Conservation (phyloP, 106 monocot species). For the Dendrobium catenatum region DNA sequence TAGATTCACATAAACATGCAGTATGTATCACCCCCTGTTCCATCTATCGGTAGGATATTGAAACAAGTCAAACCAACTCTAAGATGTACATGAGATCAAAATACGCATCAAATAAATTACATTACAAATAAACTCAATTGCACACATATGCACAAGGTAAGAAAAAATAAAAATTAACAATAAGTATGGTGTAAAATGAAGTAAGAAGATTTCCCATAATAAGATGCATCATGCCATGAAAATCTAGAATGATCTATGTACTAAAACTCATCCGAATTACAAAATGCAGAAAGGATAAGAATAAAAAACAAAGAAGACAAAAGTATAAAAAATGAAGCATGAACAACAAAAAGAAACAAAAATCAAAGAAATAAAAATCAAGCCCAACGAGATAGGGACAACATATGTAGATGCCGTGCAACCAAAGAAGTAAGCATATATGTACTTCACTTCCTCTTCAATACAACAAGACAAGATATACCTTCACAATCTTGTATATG, state of each 20-base stretch:
- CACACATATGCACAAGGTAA: neutral
- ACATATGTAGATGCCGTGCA: neutral
- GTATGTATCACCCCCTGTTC: neutral
- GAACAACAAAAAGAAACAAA: neutral
- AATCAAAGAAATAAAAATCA: neutral
- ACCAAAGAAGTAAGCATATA: neutral
- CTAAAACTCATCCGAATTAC: neutral
- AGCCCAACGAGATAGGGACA: neutral
- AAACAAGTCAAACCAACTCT: neutral
- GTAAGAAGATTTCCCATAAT: neutral
- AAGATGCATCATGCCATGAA: neutral
- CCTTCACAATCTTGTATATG: conserved; percentile 98
- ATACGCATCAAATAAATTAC: neutral
- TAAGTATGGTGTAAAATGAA: neutral
- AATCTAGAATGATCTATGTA: neutral
- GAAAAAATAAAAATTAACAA: neutral
- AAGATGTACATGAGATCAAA: neutral
- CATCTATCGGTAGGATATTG: neutral
- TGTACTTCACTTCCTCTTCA: neutral
- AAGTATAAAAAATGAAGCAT: neutral
- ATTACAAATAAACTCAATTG: no score
- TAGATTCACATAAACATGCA: neutral
- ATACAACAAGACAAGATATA: conserved; percentile 12
- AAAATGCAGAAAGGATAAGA: no score
- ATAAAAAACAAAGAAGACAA: neutral